These are phyloP conservation scores for Penstemon eatonii DNA, from an alignment of 257 asterid species.

Conservation along the genomic window DNA sequence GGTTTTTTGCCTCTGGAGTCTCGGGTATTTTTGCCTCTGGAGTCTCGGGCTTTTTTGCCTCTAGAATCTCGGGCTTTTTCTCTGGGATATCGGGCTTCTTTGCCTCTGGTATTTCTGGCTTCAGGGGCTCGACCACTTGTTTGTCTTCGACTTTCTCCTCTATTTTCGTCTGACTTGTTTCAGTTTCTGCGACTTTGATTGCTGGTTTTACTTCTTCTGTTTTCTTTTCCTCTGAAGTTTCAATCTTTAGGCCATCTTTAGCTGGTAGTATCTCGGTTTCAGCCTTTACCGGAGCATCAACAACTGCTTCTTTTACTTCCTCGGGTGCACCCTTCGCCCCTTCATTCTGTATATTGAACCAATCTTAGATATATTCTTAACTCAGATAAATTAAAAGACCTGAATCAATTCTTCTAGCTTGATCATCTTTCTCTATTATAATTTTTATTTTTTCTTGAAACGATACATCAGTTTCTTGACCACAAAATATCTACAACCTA, in stretches of 20 bases:
- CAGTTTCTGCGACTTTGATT: slow-evolving; percentile 17
- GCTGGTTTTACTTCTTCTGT: slow-evolving; percentile 12
- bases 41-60: no score
- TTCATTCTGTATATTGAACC: slow-evolving; percentile 22
- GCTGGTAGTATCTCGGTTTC: slow-evolving; percentile 25
- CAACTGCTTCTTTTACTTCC: slow-evolving; percentile 21
- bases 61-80: no score
- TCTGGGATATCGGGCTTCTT: not conserved
- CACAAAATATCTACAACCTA: not conserved
- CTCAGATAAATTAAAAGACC: not conserved
- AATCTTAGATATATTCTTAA: not conserved
- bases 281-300: slow-evolving; percentile 23
- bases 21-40: no score
- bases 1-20: no score
- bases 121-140: slow-evolving; percentile 26
- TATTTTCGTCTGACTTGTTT: slow-evolving; percentile 7
- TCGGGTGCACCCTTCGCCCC: slow-evolving; percentile 26
- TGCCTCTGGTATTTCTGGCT: slow-evolving; percentile 14
- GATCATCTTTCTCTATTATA: no score
- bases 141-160: slow-evolving; percentile 31
- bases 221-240: slow-evolving; percentile 22
- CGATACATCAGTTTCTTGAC: no score
- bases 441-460: no score
- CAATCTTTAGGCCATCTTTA: slow-evolving; percentile 14
- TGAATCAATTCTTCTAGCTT: not conserved